A percentile compares a stretch with the other conserved stretches of the same genome.
Conservation (phyloP, 1,139 yeast species). For the Kurtzmaniella quercitrusa region DNA sequence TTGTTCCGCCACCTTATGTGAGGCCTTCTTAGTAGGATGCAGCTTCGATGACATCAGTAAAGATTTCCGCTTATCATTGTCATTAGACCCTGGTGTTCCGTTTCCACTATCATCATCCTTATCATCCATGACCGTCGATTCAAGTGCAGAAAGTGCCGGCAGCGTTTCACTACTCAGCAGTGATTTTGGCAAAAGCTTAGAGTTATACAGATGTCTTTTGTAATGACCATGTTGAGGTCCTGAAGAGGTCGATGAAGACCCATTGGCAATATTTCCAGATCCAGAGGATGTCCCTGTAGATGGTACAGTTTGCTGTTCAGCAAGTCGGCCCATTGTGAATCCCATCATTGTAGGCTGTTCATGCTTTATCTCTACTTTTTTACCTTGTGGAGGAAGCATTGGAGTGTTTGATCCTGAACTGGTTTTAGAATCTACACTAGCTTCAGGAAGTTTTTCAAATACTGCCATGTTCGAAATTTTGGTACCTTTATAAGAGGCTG, state of each 20-base stretch:
- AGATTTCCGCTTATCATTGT: slow-evolving; percentile 5
- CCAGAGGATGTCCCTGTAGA: neutral
- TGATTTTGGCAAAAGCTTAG: slow-evolving; percentile 11
- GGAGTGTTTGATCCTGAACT: slow-evolving; percentile 22
- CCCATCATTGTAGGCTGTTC: slow-evolving; percentile 33
- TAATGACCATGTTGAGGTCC: slow-evolving; percentile 1
- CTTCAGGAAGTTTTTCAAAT: slow-evolving; percentile 38
- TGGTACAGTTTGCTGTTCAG: slow-evolving; percentile 30
- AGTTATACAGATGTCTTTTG: slow-evolving; percentile 9
- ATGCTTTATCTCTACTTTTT: slow-evolving; percentile 18
- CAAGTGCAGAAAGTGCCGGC: slow-evolving; percentile 10
- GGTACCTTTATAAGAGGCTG: slow-evolving; percentile 5
- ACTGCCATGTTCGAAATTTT: slow-evolving; percentile 7
- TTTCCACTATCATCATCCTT: neutral
- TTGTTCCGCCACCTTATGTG: slow-evolving; percentile 93
- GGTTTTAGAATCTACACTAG: slow-evolving; percentile 19
- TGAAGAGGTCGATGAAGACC: neutral
- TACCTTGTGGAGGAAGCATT: slow-evolving; percentile 39
- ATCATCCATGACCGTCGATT: neutral
- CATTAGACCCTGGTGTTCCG: neutral
- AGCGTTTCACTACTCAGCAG: slow-evolving; percentile 18
- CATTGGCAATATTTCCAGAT: slow-evolving; percentile 3
- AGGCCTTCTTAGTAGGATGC: slow-evolving; percentile 56
- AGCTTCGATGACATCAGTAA: slow-evolving; percentile 18
- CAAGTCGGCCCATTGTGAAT: slow-evolving; percentile 46